Conservation (phyloP, 2,329 filamentous ascomycete species). For the Colletotrichum destructivum region DNA sequence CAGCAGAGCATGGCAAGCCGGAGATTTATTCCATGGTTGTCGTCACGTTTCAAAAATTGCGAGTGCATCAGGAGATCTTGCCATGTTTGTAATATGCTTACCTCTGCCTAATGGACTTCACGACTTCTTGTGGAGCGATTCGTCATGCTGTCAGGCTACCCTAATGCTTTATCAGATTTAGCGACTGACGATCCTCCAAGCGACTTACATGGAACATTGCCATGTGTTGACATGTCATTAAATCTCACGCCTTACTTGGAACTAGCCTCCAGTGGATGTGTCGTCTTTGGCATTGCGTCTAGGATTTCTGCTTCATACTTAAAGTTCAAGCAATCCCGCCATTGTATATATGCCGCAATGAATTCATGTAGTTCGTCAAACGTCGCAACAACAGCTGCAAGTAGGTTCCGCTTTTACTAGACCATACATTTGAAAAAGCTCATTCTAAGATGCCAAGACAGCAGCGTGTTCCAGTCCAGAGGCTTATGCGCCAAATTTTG, state of each 20-base stretch:
- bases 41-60: no score
- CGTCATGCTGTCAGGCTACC: no score
- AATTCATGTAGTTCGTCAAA: slow-evolving; percentile 2
- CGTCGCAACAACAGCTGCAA: slow-evolving; percentile 1
- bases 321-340: not conserved
- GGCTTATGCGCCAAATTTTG: slow-evolving; percentile 1
- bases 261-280: not conserved
- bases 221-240: not conserved
- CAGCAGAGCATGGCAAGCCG: no score
- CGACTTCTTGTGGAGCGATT: no score
- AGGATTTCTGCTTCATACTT: not conserved
- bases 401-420: not conserved
- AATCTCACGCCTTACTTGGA: not conserved
- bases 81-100: no score
- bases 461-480: slow-evolving; percentile 1
- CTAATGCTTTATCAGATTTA: no score
- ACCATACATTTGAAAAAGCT: not conserved
- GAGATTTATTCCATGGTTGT: no score
- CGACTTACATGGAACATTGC: no score
- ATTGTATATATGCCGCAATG: not conserved
- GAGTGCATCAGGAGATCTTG: no score
- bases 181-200: no score
- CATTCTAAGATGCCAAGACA: not conserved
- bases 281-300: not conserved
- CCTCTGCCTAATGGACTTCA: no score